Percentiles rank a stretch among this genome's conserved stretches.
Conservation (phyloP, 2,329 filamentous ascomycete species). For the Hypoxylon sp. region DNA sequence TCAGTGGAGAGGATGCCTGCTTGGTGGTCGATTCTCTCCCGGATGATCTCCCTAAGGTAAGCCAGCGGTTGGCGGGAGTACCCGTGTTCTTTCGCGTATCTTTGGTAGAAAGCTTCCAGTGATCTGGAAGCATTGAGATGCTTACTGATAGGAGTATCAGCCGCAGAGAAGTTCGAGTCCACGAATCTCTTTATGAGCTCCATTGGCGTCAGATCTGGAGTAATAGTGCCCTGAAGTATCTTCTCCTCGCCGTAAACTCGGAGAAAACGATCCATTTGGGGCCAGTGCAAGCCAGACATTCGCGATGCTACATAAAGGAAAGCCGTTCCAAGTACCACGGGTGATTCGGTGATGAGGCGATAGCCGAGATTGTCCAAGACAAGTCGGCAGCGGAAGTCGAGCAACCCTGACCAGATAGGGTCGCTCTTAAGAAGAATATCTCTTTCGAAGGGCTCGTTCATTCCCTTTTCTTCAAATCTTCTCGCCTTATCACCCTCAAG, state of each 20-base stretch:
- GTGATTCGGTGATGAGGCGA: constrained; percentile 39
- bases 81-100: constrained; percentile 12
- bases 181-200: constrained; percentile 27
- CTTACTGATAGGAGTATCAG: background rate
- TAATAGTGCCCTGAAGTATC: constrained; percentile 14
- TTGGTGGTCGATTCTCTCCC: constrained; percentile 18
- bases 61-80: constrained; percentile 12
- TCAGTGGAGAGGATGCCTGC: constrained; percentile 6
- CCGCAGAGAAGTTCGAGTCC: background rate
- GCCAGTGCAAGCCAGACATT: constrained; percentile 34
- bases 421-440: constrained; percentile 44
- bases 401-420: constrained; percentile 47
- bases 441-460: constrained; percentile 35
- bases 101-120: constrained; percentile 16
- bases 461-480: constrained; percentile 26
- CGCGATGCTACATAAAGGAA: constrained; percentile 43
- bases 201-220: background rate
- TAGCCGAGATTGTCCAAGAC: constrained; percentile 44
- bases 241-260: constrained; percentile 18
- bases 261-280: constrained; percentile 42
- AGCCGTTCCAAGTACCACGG: constrained; percentile 45
- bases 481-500: constrained; percentile 39
- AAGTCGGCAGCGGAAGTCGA: constrained; percentile 46
- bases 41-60: constrained; percentile 33
- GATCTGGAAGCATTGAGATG: constrained; percentile 11